Evolutionary conservation across 345 rosid genomes (phyloP).

Genomic region (Sisymbrium altissimum): DNA sequence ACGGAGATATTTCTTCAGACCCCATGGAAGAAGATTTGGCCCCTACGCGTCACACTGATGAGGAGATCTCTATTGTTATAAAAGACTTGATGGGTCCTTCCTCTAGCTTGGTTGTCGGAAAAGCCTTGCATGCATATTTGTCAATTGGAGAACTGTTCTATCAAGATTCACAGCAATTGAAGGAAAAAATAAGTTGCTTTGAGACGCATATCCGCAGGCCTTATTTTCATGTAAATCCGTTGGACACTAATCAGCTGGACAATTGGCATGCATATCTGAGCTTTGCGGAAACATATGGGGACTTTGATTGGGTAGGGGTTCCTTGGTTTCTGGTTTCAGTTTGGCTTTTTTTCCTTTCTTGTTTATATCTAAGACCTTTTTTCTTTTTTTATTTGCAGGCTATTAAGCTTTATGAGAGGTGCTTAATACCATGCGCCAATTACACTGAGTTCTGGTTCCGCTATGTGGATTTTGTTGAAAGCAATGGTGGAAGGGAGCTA

Average conservation of each 20-base stretch:
- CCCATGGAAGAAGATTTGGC: constrained; percentile 41
- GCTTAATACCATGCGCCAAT: constrained; percentile 86
- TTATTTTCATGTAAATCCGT: constrained; percentile 74
- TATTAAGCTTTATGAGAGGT: constrained; percentile 83
- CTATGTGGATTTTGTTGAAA: constrained; percentile 78
- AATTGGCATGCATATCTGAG: constrained; percentile 83
- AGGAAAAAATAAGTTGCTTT: constrained; percentile 52
- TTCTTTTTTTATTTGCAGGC: constrained; percentile 44
- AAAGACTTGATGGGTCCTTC: constrained; percentile 62
- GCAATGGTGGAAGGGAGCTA: constrained; percentile 87
- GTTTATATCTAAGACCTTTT: constrained; percentile 1
- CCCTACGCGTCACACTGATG: constrained; percentile 40
- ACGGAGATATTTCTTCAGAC: constrained; percentile 38
- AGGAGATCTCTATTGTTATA: constrained; percentile 48
- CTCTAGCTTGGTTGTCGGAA: constrained; percentile 40
- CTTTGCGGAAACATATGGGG: constrained; percentile 69
- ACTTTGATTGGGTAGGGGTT: constrained; percentile 85
- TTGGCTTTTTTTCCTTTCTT: constrained; percentile 14
- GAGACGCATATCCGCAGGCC: constrained; percentile 64
- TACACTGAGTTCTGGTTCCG: constrained; percentile 91
- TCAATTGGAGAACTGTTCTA: constrained; percentile 58
- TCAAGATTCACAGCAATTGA: constrained; percentile 47
- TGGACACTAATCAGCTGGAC: constrained; percentile 57
- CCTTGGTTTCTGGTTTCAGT: constrained; percentile 15
- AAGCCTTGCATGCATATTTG: constrained; percentile 54